Evolutionary conservation across 805 yeast genomes (phyloP).

Genomic region (Candida schatavii): DNA sequence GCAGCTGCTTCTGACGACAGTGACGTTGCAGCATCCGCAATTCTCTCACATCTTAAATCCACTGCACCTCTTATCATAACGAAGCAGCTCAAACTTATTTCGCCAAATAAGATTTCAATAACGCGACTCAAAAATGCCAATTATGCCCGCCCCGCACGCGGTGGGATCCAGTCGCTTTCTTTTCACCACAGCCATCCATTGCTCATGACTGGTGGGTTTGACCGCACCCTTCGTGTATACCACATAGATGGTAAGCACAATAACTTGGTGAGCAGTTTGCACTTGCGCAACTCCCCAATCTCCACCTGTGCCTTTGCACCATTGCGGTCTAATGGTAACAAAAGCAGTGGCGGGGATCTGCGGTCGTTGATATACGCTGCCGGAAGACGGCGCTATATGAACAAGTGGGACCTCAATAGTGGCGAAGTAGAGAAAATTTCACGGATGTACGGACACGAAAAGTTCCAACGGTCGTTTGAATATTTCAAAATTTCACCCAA

Average conservation of each 20-base stretch:
- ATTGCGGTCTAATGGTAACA: conserved; percentile 7
- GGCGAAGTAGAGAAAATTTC: conserved; percentile 81
- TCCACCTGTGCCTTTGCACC: conserved; percentile 67
- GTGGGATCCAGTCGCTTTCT: conserved; percentile 81
- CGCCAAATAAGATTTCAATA: conserved; percentile 70
- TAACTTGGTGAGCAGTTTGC: conserved; percentile 76
- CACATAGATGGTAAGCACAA: conserved; percentile 88
- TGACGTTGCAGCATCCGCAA: conserved; percentile 23
- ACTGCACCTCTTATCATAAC: conserved; percentile 39
- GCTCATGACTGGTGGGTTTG: conserved; percentile 88
- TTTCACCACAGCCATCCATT: conserved; percentile 87
- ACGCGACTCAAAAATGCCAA: conserved; percentile 88
- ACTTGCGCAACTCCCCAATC: conserved; percentile 75
- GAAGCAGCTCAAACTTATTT: conserved; percentile 54
- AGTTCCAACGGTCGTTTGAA: conserved; percentile 82
- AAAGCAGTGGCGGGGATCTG: conserved; percentile 14
- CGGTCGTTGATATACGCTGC: conserved; percentile 68
- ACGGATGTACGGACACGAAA: conserved; percentile 89
- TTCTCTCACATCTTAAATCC: conserved; percentile 29
- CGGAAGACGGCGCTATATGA: conserved; percentile 90
- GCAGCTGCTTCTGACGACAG: conserved; percentile 18
- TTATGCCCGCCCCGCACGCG: conserved; percentile 57
- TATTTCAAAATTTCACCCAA: conserved; percentile 72
- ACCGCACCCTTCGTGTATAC: conserved; percentile 78
- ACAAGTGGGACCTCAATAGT: conserved; percentile 77